Base-by-base conservation (phyloP, 257 asterid genomes). In the Mentha longifolia region DNA sequence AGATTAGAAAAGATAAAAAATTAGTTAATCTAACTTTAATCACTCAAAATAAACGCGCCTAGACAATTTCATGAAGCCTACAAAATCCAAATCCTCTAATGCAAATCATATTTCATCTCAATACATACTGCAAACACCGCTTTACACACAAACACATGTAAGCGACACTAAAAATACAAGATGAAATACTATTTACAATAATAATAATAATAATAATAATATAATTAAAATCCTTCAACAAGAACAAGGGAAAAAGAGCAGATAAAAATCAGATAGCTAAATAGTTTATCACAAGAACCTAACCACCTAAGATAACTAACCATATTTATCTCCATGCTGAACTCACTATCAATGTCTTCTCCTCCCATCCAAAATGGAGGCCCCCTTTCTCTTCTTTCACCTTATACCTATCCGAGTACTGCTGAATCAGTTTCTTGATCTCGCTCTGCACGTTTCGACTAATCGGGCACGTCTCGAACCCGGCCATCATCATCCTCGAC, bases 401-500 rank as follows among this genome's bases (percentile, higher is more conserved):
- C 81, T 77, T 88, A 77, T 78, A 94, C 75, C 97, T 77, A 2
- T 86, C 82, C 0, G 97, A 89, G 61, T 94, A 94, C 65, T 81
- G 81, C 80, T 80, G 78, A 77, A 91, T 83, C 28, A 94, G 88
- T 66, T 69, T 51, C 74, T 39, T 55, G 59, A 94, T 94, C 19
- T 86, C 96, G 25, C 67, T 75, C 16, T 54, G 83, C 76, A 89
- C 97, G 11, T 69, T 80, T 50, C 43, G 82, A 76, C 95, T 83
- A 22, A 91, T 81, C 1, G 89, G 85, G 79, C 81, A 74, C 19
- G 93, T 0, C 7, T 22, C 76, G 61, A 94, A 91, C 25, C 99
- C 97, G 4, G 99, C 99, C 97, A 94, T 94, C 58, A 69, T 86
- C 99, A 94, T 87, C 84, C 99, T 79, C 3, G 97, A 96, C 42